Base-by-base conservation (phyloP, 2,329 filamentous ascomycete genomes). In the Stenocarpella maydis region DNA sequence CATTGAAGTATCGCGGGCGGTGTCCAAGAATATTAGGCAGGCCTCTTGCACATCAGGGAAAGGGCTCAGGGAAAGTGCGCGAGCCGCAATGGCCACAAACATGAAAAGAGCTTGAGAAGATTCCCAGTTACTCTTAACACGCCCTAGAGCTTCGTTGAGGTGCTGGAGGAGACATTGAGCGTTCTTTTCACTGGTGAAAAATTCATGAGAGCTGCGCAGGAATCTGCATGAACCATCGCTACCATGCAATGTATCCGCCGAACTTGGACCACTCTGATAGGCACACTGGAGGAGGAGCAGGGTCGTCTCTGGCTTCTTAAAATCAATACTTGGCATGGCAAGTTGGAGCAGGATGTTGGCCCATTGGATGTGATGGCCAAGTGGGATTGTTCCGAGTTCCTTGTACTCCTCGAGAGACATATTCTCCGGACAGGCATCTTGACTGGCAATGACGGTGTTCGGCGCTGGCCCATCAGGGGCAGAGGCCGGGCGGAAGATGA, bases 371-470 rank as follows among this genome's bases (percentile, higher is more conserved):
- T 76, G 74, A 21, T 80, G 69, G 0, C 87, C 87, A 1, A 84
- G 74, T 0, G 84, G 81, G 3, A 91, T 72, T 0, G 82, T 74
- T 0, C 81, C 79, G n/a, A 90, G 82, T 0, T 82, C 79, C 63
- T 86, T 85, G 74, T 83, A 90, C 65, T 91, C 87, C 0, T 84
- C 82, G 0, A 88, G 69, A 0, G 83, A 80, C 67, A 91, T 78
- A 26, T 82, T 73, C 0, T 68, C 14, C 0, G 88, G 87, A 60
- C 87, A 89, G 0, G 75, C 63, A 0, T 73, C 76, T 68, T 88
- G 86, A 1, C 74, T 76, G 0, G 88, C 82, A 15, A 91, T 81
- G 0, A 87, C 83, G 0, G 80, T 72, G 68, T 92, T 92, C 0
- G 85, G 79, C 0, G 75, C 63, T 0, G 73, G 66, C 10, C 58